Conservation (phyloP, 1,284 basidiomycete species). For the Moesziomyces antarcticus region DNA sequence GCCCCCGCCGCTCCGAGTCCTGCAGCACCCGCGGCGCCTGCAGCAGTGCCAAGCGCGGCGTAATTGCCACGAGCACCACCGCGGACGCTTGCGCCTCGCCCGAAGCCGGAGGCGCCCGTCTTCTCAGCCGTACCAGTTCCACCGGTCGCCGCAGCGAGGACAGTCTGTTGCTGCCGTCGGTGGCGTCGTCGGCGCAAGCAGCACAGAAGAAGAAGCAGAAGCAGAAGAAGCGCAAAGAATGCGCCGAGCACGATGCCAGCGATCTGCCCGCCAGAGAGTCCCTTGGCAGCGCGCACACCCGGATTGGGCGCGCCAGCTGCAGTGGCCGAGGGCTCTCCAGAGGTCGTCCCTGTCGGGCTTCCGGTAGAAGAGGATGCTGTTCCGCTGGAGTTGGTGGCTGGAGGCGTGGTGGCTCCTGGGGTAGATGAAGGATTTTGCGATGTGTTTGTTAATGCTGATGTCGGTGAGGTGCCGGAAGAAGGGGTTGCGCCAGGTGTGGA, state of each 20-base stretch:
- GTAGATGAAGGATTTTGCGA: neutral
- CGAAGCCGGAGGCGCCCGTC: constrained; percentile 1
- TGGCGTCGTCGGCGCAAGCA: constrained; percentile 40
- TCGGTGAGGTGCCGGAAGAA: neutral
- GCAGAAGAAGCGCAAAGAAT: constrained; percentile 39
- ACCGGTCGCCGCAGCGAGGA: constrained; percentile 31
- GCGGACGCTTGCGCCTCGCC: constrained; percentile 8
- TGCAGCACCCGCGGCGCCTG: constrained; percentile 9
- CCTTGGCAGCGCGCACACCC: neutral
- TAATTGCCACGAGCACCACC: constrained; percentile 43
- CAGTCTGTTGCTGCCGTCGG: constrained; percentile 5
- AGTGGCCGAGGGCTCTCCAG: constrained; percentile 21
- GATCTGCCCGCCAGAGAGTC: constrained; percentile 54
- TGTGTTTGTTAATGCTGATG: constrained; percentile 1
- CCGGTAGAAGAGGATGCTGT: neutral
- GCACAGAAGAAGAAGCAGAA: constrained; percentile 40
- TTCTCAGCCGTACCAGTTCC: constrained; percentile 6
- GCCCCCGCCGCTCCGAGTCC: constrained; percentile 23
- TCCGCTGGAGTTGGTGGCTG: neutral
- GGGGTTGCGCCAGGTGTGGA: constrained; percentile 1
- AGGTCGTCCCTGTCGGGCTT: constrained; percentile 1
- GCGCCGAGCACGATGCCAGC: constrained; percentile 55
- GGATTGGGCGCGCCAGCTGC: constrained; percentile 16
- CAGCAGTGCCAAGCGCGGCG: constrained; percentile 29
- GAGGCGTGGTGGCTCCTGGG: neutral